Evolutionary conservation across 345 rosid species (phyloP), one percentile per base, ranked within the genome.

Genomic region (Sonneratia caseolaris): DNA sequence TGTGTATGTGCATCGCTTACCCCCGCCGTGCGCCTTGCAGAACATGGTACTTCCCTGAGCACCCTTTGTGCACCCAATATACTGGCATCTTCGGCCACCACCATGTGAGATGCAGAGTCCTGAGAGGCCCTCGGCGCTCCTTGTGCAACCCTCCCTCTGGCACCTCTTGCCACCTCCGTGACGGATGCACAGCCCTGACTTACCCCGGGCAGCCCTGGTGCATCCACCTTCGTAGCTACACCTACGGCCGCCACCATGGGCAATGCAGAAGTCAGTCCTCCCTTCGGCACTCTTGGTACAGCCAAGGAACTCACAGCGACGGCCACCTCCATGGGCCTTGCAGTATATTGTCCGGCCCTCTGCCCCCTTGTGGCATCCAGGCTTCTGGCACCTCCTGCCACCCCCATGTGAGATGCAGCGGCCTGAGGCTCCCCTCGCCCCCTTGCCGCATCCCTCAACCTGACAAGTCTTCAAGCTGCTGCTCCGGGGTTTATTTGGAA

Each of bases 151-250:
- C 70, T 90, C 97, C 75, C 72, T 86, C 75, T 89, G 97, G 65
- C 99, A 94, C 81, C 99, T 87, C 81, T 94, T 94, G 38, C 99
- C 97, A 69, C 99, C 99, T 79, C 99, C 99, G n/a, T 95, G 97
- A 48, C 99, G 85, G 71, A 93, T 93, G 71, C 99, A 95, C 72
- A 92, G 80, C 37, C 99, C 97, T n/a, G 99, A 93, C 74, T 91
- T 93, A 36, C 99, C 99, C 76, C 99, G 81, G 42, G 97, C 99
- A 78, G 99, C 97, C 70, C 97, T 86, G 79, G 86, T 73, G 81
- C 99, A 95, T 53, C 93, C 86, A 51, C 93, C 86, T 7, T 84
- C 93, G 68, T 77, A 85, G 77, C 88, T 87, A 75, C 99, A 94
- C 85, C 99, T 83, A 68, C 97, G 76, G 5, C 99, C 99, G 56